Conservation (phyloP, 306 rosid genomes). For the Acacia melanoxylon region DNA sequence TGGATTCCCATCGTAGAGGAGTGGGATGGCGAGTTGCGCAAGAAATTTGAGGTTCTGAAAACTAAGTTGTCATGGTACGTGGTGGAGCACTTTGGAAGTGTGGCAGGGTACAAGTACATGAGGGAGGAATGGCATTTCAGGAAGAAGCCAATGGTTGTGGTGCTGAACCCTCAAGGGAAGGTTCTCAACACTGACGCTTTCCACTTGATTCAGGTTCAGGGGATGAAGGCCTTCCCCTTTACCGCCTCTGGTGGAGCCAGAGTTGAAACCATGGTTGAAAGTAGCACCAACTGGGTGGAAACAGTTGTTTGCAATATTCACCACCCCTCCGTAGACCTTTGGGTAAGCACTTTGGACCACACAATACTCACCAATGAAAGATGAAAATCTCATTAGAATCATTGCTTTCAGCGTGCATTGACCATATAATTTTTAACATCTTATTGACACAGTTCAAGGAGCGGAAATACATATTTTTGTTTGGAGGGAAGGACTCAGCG, state of each 20-base stretch:
- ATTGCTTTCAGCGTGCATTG: neutral
- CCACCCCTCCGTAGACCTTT: conserved; percentile 21
- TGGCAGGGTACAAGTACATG: conserved; percentile 34
- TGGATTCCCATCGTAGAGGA: conserved; percentile 48
- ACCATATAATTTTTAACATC: neutral
- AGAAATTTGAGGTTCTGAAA: conserved; percentile 18
- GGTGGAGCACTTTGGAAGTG: conserved; percentile 9
- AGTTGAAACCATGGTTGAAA: neutral
- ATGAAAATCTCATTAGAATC: neutral
- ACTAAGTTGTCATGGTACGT: conserved; percentile 36
- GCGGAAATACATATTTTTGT: conserved; percentile 40
- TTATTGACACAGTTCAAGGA: neutral
- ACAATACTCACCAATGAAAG: neutral
- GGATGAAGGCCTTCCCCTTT: conserved; percentile 33
- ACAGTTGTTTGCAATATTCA: conserved; percentile 8
- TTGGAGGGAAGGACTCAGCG: conserved; percentile 39
- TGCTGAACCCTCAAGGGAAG: conserved; percentile 31
- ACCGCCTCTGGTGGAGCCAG: neutral
- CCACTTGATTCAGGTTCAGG: conserved; percentile 28
- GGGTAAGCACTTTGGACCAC: conserved; percentile 42
- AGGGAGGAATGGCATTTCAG: conserved; percentile 42
- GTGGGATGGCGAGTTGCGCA: neutral
- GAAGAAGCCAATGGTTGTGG: conserved; percentile 39
- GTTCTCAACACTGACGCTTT: conserved; percentile 29
- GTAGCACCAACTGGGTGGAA: conserved; percentile 33